These are phyloP conservation scores for Symbiotaphrina buchneri DNA, from an alignment of 495 filamentous ascomycete species.

Conservation along the genomic window DNA sequence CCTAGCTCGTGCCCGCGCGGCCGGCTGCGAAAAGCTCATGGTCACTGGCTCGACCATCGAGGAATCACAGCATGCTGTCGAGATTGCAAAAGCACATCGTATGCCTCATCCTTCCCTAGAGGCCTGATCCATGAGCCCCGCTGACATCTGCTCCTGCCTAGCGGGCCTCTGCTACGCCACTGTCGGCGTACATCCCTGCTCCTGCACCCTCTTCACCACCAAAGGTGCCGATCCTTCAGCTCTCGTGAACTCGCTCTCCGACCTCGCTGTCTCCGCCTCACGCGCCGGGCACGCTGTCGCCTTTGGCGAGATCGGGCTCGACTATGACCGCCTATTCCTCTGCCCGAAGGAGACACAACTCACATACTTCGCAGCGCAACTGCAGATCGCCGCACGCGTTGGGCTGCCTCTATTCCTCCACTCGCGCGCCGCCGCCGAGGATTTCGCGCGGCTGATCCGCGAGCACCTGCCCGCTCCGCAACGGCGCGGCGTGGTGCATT, in stretches of 20 bases:
- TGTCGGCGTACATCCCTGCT: constrained; percentile 83
- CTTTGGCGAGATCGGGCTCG: constrained; percentile 88
- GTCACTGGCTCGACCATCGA: constrained; percentile 78
- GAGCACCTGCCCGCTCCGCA: constrained; percentile 31
- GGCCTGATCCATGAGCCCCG: not conserved
- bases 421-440: constrained; percentile 58
- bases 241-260: constrained; percentile 26
- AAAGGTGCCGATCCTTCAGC: constrained; percentile 22
- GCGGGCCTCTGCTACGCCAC: constrained; percentile 70
- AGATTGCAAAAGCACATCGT: constrained; percentile 54
- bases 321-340: constrained; percentile 79
- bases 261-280: constrained; percentile 25
- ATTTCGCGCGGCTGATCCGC: constrained; percentile 48
- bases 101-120: not conserved
- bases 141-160: constrained; percentile 9
- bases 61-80: constrained; percentile 51
- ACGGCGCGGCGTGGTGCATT: constrained; percentile 63
- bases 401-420: constrained; percentile 79
- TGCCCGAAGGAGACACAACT: constrained; percentile 55
- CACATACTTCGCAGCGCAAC: constrained; percentile 64
- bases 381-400: constrained; percentile 52
- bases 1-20: constrained; percentile 45
- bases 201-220: constrained; percentile 45
- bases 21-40: constrained; percentile 74
- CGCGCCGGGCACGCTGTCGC: constrained; percentile 37